A percentile compares a stretch with the other conserved stretches of the same genome.
These are phyloP conservation scores for Thelonectria rubi DNA, from an alignment of 2,329 filamentous ascomycete species.

Conservation along the genomic window DNA sequence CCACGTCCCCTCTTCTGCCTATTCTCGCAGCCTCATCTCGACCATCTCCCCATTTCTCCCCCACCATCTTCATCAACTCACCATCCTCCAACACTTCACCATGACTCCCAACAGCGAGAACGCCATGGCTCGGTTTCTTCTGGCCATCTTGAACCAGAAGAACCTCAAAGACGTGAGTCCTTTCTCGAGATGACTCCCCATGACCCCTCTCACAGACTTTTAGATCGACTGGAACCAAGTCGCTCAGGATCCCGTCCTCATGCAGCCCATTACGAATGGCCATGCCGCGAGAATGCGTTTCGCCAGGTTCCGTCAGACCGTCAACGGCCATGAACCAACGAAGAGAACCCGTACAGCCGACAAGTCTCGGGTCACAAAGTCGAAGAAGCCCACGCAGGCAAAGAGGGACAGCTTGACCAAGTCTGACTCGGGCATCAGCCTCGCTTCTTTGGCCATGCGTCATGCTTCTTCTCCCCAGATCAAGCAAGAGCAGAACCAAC, in stretches of 20 bases:
- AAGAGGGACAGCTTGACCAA: conserved; percentile 53
- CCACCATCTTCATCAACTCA: conserved; percentile 3
- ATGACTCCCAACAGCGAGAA: conserved; percentile 67
- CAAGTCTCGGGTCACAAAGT: conserved; percentile 58
- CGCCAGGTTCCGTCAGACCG: conserved; percentile 59
- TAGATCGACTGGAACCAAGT: conserved; percentile 70
- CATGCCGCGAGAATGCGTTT: conserved; percentile 70
- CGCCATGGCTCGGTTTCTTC: conserved; percentile 65
- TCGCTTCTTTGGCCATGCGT: conserved; percentile 44
- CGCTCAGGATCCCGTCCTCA: conserved; percentile 62
- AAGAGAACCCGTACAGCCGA: conserved; percentile 54
- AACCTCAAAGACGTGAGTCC: conserved; percentile 66
- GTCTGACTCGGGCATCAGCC: conserved; percentile 47
- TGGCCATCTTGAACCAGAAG: conserved; percentile 68
- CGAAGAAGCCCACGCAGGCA: conserved; percentile 47
- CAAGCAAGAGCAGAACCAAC: conserved; percentile 51
- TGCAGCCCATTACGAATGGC: conserved; percentile 65
- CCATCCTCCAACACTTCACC: conserved; percentile 34
- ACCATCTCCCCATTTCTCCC: conserved; percentile 10
- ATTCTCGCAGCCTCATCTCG: conserved; percentile 24
- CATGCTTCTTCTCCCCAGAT: conserved; percentile 36
- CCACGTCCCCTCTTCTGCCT: conserved; percentile 31
- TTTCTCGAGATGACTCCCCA: not conserved
- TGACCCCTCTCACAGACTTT: conserved; percentile 28
- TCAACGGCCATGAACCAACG: conserved; percentile 59